Conservation (phyloP, 1,139 yeast genomes). For the Saccharomyces hybrid region DNA sequence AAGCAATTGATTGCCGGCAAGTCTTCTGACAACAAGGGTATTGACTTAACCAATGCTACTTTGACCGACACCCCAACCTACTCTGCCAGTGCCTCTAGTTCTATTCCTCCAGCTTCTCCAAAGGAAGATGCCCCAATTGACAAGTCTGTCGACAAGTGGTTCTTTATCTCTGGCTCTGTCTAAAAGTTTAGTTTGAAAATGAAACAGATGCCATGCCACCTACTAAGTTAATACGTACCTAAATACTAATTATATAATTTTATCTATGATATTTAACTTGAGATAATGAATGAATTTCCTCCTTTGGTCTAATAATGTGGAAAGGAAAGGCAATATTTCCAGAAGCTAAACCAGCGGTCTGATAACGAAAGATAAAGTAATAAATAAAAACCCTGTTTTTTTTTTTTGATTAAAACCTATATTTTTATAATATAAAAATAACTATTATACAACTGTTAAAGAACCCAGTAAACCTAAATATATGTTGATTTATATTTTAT, state of each 20-base stretch:
- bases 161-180: conserved; percentile 87
- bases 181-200: conserved; percentile 21
- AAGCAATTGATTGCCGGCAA: conserved; percentile 46
- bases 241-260: background rate
- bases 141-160: conserved; percentile 96
- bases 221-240: background rate
- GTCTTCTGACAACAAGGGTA: conserved; percentile 39
- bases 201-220: background rate
- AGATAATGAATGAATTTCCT: background rate
- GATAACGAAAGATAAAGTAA: background rate
- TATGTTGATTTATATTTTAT: background rate
- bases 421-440: background rate
- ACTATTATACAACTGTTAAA: conserved; percentile 1
- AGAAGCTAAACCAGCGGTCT: background rate
- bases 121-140: conserved; percentile 89
- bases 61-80: conserved; percentile 49
- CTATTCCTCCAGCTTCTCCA: conserved; percentile 62
- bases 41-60: conserved; percentile 67
- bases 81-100: conserved; percentile 42
- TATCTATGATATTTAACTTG: background rate
- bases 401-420: background rate
- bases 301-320: background rate
- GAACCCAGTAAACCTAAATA: background rate
- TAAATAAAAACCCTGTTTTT: background rate
- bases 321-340: background rate